A percentile compares a stretch with the other conserved stretches of the same genome.
phyloP scores from a whole-genome alignment of 2,329 filamentous ascomycete genomes.

The Ascomycota sp. region DNA sequence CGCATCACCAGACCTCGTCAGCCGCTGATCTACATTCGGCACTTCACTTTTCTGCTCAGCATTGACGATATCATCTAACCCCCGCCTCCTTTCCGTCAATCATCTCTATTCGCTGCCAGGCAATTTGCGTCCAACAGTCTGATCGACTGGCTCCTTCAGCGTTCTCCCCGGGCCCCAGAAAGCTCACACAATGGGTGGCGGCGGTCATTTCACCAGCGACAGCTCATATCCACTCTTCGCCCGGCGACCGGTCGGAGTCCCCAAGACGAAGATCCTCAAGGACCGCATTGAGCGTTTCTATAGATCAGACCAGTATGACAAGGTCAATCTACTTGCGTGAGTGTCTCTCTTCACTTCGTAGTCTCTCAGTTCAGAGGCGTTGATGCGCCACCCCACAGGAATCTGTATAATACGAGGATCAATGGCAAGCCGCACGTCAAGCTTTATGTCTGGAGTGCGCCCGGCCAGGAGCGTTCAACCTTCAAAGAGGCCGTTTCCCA shows the following conservation, averaged over 20 bases:
- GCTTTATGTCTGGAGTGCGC: conserved; percentile 71
- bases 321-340: conserved; percentile 52
- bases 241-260: conserved; percentile 44
- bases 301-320: conserved; percentile 55
- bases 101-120: conserved; percentile 4
- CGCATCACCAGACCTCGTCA: conserved; percentile 3
- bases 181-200: conserved; percentile 28
- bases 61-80: conserved; percentile 6
- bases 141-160: conserved; percentile 18
- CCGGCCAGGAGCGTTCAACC: conserved; percentile 55
- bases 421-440: conserved; percentile 60
- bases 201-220: conserved; percentile 20
- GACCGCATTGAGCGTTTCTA: conserved; percentile 71
- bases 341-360: conserved; percentile 8
- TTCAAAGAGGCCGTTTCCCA: conserved; percentile 70
- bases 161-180: conserved; percentile 10
- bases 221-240: conserved; percentile 32
- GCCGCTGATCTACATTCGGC: conserved; percentile 6
- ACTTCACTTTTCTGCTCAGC: conserved; percentile 6
- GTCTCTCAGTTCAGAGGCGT: conserved; percentile 1
- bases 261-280: conserved; percentile 70
- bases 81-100: conserved; percentile 7
- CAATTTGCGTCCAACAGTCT: conserved; percentile 11
- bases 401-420: conserved; percentile 17
- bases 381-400: conserved; percentile 8